Evolutionary conservation across 495 filamentous ascomycete genomes (phyloP).

Genomic region (Annulohypoxylon maeteangense): DNA sequence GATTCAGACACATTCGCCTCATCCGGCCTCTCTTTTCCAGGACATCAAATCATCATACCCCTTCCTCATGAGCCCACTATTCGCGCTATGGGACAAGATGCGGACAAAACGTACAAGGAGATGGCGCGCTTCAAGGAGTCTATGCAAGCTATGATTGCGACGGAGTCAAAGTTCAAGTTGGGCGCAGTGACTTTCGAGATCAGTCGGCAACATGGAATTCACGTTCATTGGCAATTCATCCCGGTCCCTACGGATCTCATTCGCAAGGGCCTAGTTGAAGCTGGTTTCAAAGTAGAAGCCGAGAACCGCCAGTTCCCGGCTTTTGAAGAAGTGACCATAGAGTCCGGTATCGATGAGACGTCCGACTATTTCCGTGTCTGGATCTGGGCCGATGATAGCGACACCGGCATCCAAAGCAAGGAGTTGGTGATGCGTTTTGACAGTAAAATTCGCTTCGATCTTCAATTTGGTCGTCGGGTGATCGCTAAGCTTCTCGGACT

Average conservation of each 20-base stretch:
- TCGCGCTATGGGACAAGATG: conserved; percentile 68
- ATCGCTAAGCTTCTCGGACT: conserved; percentile 87
- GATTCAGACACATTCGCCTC: conserved; percentile 70
- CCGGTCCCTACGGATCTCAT: conserved; percentile 76
- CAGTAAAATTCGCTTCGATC: conserved; percentile 62
- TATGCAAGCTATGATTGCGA: conserved; percentile 74
- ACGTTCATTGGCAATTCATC: conserved; percentile 94
- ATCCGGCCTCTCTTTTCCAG: conserved; percentile 73
- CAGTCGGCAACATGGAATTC: conserved; percentile 77
- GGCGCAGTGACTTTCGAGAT: conserved; percentile 94
- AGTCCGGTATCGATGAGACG: conserved; percentile 51
- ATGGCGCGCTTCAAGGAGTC: conserved; percentile 81
- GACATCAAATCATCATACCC: conserved; percentile 92
- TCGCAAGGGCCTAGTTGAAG: conserved; percentile 75
- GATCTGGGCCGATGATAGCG: conserved; percentile 70
- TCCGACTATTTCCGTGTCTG: conserved; percentile 88
- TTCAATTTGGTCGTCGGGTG: conserved; percentile 77
- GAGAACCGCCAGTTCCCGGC: conserved; percentile 77
- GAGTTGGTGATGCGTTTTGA: conserved; percentile 61
- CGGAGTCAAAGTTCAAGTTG: conserved; percentile 64
- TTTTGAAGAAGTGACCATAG: conserved; percentile 53
- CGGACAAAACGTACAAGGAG: conserved; percentile 75
- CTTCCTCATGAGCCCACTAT: conserved; percentile 69
- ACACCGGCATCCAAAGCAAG: conserved; percentile 56
- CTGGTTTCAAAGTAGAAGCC: conserved; percentile 84